Evolutionary conservation across 2,329 filamentous ascomycete genomes (phyloP).

Genomic region (Fusarium sp.): DNA sequence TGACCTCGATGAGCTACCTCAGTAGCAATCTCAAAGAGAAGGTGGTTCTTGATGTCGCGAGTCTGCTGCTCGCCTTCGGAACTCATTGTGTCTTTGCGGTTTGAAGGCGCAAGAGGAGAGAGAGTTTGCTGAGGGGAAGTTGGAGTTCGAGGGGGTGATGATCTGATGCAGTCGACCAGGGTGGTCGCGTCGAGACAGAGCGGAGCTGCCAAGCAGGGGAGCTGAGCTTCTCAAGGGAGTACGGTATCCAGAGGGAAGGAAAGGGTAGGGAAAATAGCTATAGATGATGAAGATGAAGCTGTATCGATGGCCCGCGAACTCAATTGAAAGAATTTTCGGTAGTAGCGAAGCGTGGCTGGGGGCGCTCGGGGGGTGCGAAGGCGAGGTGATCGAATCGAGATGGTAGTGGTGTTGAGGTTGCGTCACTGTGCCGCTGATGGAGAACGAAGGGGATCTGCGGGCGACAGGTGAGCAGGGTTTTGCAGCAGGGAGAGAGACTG

Average conservation of each 20-base stretch:
- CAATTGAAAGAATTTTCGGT: slow-evolving; percentile 44
- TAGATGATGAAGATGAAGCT: slow-evolving; percentile 40
- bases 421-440: slow-evolving; percentile 44
- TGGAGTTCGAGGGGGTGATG: slow-evolving; percentile 31
- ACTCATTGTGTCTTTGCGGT: slow-evolving; percentile 55
- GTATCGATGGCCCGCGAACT: slow-evolving; percentile 32
- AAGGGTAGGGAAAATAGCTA: slow-evolving; percentile 22
- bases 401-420: slow-evolving; percentile 45
- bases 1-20: slow-evolving; percentile 96
- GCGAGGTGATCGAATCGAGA: slow-evolving; percentile 38
- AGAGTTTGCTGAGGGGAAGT: slow-evolving; percentile 21
- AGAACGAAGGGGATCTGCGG: slow-evolving; percentile 42
- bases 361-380: slow-evolving; percentile 38
- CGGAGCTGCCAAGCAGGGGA: slow-evolving; percentile 12
- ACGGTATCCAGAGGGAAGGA: slow-evolving; percentile 6
- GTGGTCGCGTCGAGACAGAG: slow-evolving; percentile 14
- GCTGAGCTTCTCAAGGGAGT: slow-evolving; percentile 18
- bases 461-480: slow-evolving; percentile 38
- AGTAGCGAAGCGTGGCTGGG: slow-evolving; percentile 40
- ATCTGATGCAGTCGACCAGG: slow-evolving; percentile 35
- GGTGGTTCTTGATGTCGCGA: slow-evolving; percentile 91
- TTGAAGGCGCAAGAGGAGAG: slow-evolving; percentile 15
- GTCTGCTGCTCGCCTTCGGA: slow-evolving; percentile 59
- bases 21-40: slow-evolving; percentile 96
- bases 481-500: slow-evolving; percentile 23